Evolutionary conservation across 345 rosid genomes (phyloP), one percentile per base, ranked within the genome.

Genomic region (Bruguiera sexangula): DNA sequence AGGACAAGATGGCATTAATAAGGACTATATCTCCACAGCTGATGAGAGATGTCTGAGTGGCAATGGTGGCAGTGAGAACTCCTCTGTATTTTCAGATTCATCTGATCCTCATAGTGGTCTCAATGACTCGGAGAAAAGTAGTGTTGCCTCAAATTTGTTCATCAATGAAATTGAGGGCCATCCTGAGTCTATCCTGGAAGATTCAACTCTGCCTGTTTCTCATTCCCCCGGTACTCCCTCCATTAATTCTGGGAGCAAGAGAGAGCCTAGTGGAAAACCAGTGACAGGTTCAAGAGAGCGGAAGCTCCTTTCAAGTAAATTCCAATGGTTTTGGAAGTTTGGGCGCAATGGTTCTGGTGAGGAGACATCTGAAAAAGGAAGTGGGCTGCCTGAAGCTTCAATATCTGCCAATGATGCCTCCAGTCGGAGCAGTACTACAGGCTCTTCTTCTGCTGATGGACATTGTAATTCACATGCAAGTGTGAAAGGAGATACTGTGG

Each of bases 251-350:
- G 82, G 31, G 69, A 55, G 59, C 59, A 74, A 72, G 54, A 70
- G 68, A 7, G 76, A 82, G 36, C 46, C 73, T 3, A 15, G 72
- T 27, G 92, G 70, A 66, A 85, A 76, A 66, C 36, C 74, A 13
- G 67, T 46, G 73, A 70, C 79, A 61, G 66, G 29, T 37, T 36
- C 21, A 2, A 86, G 83, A 83, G 96, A 89, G 76, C 83, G 81
- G 66, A 86, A 79, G 75, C 78, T 68, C 64, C 82, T 77, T 72
- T 83, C 81, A 0, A 87, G 99, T 67, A 95, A 88, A 69, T 84
- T 95, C 77, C 99, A 85, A 68, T 95, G 99, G 99, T 68, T 95
- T 67, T 90, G 94, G 97, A 95, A 87, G 82, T 82, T 95, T 58
- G 92, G 97, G 39, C 83, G 89, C 60, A 85, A 81, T 81, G 64